Percentiles rank a stretch among this genome's conserved stretches.
These are phyloP conservation scores for Coemansia sp. DNA, from an alignment of 192 early-diverging fungal species.

Conservation along the genomic window DNA sequence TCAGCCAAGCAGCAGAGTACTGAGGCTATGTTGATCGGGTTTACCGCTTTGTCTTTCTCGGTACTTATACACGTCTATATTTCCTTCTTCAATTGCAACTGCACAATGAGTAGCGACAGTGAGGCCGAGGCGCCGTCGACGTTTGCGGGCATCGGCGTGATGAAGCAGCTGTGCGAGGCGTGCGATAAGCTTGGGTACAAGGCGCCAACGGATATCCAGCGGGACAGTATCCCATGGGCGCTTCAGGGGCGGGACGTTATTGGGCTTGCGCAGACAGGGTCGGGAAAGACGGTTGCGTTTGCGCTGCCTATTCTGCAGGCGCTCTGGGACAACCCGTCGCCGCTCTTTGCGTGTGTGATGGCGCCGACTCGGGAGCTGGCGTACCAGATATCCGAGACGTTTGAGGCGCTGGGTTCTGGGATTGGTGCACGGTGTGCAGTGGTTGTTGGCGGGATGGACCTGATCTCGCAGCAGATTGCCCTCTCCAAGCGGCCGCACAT, in stretches of 20 bases:
- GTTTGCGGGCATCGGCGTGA: conserved; percentile 60
- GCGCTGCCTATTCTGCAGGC: conserved; percentile 79
- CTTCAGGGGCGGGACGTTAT: conserved; percentile 91
- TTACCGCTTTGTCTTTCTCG: no score
- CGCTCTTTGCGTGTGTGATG: conserved; percentile 92
- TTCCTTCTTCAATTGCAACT: no score
- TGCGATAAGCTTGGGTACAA: conserved; percentile 86
- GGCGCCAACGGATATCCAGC: conserved; percentile 87
- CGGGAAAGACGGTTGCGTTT: conserved; percentile 85
- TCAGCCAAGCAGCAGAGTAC: no score
- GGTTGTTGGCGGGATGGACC: conserved; percentile 95
- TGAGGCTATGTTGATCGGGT: no score
- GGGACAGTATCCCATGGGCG: conserved; percentile 84
- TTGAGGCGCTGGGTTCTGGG: conserved; percentile 80
- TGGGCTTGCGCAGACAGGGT: conserved; percentile 96
- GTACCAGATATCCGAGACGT: conserved; percentile 88
- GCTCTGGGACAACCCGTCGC: conserved; percentile 81
- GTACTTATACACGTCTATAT: no score
- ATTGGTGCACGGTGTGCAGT: conserved; percentile 91
- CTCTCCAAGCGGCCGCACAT: conserved; percentile 93
- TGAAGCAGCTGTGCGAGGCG: conserved; percentile 80
- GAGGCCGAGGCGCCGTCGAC: conserved; percentile 1
- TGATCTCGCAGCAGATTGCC: conserved; percentile 92
- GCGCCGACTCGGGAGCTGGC: conserved; percentile 96
- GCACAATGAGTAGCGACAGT: not conserved